A percentile compares a stretch with the other conserved stretches of the same genome.
Evolutionary conservation across 2,329 filamentous ascomycete species (phyloP).

Genomic region (Monosporascus sp.): DNA sequence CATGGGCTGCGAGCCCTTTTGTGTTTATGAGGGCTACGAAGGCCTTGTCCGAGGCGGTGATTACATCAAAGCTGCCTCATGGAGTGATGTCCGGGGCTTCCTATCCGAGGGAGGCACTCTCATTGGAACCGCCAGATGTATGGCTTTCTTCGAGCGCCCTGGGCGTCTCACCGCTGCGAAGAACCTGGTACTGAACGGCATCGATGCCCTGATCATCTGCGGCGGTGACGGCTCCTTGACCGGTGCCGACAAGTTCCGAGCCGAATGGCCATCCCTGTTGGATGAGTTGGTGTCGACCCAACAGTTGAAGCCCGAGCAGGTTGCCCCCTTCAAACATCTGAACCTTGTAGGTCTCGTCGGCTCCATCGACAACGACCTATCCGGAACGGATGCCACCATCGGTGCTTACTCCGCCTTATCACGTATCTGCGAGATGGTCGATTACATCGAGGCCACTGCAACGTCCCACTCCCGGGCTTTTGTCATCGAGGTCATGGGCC

Average conservation of each 20-base stretch:
- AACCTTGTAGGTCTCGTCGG: slow-evolving; percentile 97
- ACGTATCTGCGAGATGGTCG: slow-evolving; percentile 91
- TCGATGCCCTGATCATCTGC: slow-evolving; percentile 93
- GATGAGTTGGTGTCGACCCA: slow-evolving; percentile 74
- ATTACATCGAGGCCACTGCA: slow-evolving; percentile 94
- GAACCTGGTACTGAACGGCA: slow-evolving; percentile 89
- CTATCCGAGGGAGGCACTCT: slow-evolving; percentile 90
- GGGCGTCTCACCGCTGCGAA: slow-evolving; percentile 83
- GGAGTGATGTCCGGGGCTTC: slow-evolving; percentile 93
- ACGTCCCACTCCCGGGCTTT: slow-evolving; percentile 93
- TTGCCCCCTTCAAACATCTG: slow-evolving; percentile 73
- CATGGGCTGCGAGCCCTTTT: slow-evolving; percentile 73
- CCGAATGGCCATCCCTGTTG: slow-evolving; percentile 85
- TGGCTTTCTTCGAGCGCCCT: slow-evolving; percentile 82
- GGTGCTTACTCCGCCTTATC: slow-evolving; percentile 91
- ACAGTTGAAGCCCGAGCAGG: slow-evolving; percentile 65
- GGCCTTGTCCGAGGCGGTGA: slow-evolving; percentile 85
- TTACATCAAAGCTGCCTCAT: slow-evolving; percentile 81
- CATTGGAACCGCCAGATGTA: slow-evolving; percentile 91
- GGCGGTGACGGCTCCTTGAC: slow-evolving; percentile 96
- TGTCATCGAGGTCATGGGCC: slow-evolving; percentile 97
- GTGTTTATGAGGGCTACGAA: slow-evolving; percentile 91
- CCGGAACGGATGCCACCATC: slow-evolving; percentile 94
- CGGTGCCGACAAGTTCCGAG: slow-evolving; percentile 87
- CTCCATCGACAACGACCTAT: slow-evolving; percentile 97